phyloP scores from a whole-genome alignment of 495 filamentous ascomycete species.

The Neurospora intermedia region DNA sequence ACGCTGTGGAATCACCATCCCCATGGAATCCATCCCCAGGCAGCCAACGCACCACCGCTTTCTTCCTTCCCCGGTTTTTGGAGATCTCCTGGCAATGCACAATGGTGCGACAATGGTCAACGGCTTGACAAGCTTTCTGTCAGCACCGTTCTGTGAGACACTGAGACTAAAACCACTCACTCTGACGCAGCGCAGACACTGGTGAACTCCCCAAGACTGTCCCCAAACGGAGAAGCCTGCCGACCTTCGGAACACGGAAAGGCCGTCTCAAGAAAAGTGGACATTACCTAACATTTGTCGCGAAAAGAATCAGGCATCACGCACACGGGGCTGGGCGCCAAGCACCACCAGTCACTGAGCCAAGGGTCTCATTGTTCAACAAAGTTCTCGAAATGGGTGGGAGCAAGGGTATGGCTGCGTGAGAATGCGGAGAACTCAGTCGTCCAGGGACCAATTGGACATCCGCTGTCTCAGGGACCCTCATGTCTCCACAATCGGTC shows the following conservation, averaged over 20 bases:
- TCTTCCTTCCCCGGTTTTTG: background rate
- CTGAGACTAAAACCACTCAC: background rate
- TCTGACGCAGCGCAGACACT: background rate
- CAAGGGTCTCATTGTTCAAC: background rate
- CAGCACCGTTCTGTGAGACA: background rate
- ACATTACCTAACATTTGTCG: background rate
- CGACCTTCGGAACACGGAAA: background rate
- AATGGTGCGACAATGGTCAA: background rate
- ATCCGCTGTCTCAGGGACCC: slow-evolving; percentile 16
- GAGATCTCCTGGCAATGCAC: background rate
- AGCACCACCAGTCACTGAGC: background rate
- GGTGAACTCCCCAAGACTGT: background rate
- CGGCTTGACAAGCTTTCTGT: background rate
- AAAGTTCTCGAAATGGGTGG: background rate
- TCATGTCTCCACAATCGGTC: slow-evolving; percentile 17
- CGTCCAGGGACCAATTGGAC: slow-evolving; percentile 4
- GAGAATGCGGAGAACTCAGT: slow-evolving; percentile 20
- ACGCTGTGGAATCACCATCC: background rate
- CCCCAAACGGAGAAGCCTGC: background rate
- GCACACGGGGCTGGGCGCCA: background rate
- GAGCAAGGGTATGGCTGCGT: background rate
- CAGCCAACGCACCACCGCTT: background rate
- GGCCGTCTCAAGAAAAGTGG: background rate
- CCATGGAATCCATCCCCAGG: background rate
- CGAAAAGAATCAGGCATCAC: background rate